phyloP scores from a whole-genome alignment of 2,329 filamentous ascomycete genomes.

The Paraphoma chrysanthemicola region DNA sequence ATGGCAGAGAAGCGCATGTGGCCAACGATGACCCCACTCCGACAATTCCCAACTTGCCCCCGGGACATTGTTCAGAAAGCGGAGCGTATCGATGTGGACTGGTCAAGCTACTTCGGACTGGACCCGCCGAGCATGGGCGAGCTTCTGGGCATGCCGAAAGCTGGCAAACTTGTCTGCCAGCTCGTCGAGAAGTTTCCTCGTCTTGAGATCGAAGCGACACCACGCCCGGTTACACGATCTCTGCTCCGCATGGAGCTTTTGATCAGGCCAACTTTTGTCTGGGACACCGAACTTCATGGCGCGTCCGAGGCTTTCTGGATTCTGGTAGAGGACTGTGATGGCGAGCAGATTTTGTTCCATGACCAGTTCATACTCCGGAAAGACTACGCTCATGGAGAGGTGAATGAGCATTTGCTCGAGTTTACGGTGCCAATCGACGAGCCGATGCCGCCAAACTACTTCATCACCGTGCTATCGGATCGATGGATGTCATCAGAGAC shows the following conservation, averaged over 20 bases:
- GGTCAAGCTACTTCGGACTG: slow-evolving; percentile 93
- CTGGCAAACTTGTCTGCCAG: slow-evolving; percentile 82
- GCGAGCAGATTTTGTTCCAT: slow-evolving; percentile 93
- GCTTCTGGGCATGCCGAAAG: slow-evolving; percentile 86
- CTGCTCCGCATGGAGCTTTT: slow-evolving; percentile 90
- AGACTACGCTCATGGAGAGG: slow-evolving; percentile 83
- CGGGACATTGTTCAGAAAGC: slow-evolving; percentile 89
- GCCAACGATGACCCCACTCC: slow-evolving; percentile 95
- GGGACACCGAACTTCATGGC: slow-evolving; percentile 91
- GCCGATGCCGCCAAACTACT: slow-evolving; percentile 98
- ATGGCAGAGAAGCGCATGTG: slow-evolving; percentile 99
- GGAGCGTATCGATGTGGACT: slow-evolving; percentile 92
- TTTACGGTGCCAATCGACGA: slow-evolving; percentile 97
- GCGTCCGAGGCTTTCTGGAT: slow-evolving; percentile 95
- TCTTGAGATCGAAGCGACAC: slow-evolving; percentile 89
- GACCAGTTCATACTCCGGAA: slow-evolving; percentile 92
- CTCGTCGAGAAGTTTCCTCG: slow-evolving; percentile 92
- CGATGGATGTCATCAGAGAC: slow-evolving; percentile 99
- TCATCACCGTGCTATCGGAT: slow-evolving; percentile 92
- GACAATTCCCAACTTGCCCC: slow-evolving; percentile 82
- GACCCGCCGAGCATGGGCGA: slow-evolving; percentile 97
- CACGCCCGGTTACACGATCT: slow-evolving; percentile 92
- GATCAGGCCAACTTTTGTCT: slow-evolving; percentile 93
- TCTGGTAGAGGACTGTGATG: slow-evolving; percentile 94
- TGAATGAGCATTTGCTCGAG: slow-evolving; percentile 93